A percentile compares a stretch with the other conserved stretches of the same genome.
phyloP scores from a whole-genome alignment of 805 yeast species.

The Wickerhamomyces ciferrii region DNA sequence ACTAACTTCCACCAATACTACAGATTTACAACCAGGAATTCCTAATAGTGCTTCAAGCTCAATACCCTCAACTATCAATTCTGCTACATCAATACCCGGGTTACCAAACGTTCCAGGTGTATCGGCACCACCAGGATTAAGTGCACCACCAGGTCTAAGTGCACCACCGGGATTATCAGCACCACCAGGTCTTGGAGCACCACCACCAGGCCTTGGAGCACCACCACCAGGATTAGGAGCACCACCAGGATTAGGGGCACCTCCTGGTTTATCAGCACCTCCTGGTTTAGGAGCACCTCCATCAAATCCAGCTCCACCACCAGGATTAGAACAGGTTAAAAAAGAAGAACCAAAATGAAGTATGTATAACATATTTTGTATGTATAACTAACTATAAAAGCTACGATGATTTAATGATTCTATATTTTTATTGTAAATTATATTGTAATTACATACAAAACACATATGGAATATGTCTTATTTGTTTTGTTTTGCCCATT shows the following conservation, averaged over 20 bases:
- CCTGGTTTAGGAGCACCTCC: constrained; percentile 15
- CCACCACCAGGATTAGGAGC: constrained; percentile 25
- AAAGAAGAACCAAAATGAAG: constrained; percentile 4
- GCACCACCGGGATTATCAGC: constrained; percentile 19
- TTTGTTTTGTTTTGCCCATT: constrained; percentile 35
- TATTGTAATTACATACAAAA: too few species aligned
- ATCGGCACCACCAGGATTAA: constrained; percentile 10
- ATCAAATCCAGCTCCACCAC: constrained; percentile 20
- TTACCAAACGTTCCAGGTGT: constrained; percentile 8
- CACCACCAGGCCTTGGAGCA: constrained; percentile 25
- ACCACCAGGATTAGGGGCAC: constrained; percentile 17
- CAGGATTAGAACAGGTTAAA: constrained; percentile 13
- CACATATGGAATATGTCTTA: too few species aligned
- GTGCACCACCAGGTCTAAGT: constrained; percentile 18
- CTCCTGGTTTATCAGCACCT: constrained; percentile 21
- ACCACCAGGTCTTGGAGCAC: constrained; percentile 12
- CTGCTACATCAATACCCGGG: constrained; percentile 4
- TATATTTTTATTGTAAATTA: too few species aligned
- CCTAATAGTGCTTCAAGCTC: background rate
- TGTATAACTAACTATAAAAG: background rate
- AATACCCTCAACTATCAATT: constrained; percentile 3
- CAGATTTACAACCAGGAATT: background rate
- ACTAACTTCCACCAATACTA: constrained; percentile 1
- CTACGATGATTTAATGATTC: background rate
- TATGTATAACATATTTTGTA: background rate